Evolutionary conservation across 345 rosid genomes (phyloP), one percentile per base, ranked within the genome.

Genomic region (Microthlaspi erraticum): DNA sequence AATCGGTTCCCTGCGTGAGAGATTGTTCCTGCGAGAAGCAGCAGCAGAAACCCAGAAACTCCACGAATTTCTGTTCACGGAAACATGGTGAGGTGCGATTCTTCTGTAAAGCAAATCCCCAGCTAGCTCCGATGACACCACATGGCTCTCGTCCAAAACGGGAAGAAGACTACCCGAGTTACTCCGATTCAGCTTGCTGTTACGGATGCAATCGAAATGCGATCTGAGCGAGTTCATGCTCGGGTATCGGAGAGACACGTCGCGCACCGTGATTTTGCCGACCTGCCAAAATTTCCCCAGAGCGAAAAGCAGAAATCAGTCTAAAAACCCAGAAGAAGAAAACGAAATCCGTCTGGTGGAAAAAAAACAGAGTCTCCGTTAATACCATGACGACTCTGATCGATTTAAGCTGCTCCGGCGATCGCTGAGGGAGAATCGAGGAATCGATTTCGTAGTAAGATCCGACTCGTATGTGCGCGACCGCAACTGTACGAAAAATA

Each of bases 371-470:
- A 67, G 68, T 37, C 34, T 32, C 41, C 16, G 12, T 62, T 13
- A 5, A 6, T 81, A 93, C 98, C 98, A 86, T 83, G 73, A 86
- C 91, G 65, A 92, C 70, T 33, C 92, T 82, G 50, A 83, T 70
- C 8, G 74, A 79, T 60, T 76, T 80, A 70, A 94, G 88, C 20
- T 87, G 89, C 23, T 83, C 82, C 3, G 93, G 97, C 39, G 75
- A 76, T 38, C 64, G 77, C 16, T 59, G 60, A 26, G 89, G 79
- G 48, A 94, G 84, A 83, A 79, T 77, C 18, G 90, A 64, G 68
- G 60, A 82, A 75, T 92, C 91, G 63, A 92, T 78, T 74, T 87
- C 89, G 74, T 92, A 94, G 68, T 85, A 88, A 38, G 87, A 86
- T 5, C 91, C 85, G 19, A 81, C 81, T 69, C 56, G 73, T 3